phyloP scores from a whole-genome alignment of 495 filamentous ascomycete species.

The Staphylotrichum longicolle region DNA sequence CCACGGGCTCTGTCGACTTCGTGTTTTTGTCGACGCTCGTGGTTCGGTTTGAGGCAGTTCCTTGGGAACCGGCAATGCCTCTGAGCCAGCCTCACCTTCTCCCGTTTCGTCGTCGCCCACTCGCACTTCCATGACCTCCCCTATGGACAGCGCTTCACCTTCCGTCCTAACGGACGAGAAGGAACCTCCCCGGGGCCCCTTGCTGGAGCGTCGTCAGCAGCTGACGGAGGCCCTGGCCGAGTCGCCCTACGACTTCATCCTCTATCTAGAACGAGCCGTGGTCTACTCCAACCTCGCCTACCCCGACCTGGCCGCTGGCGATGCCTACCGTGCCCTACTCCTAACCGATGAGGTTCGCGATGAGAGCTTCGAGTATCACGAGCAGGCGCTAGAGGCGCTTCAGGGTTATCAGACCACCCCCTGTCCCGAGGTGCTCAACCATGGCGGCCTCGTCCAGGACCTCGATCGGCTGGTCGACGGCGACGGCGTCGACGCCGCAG shows the following conservation, averaged over 20 bases:
- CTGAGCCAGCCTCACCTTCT: background rate
- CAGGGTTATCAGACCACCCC: constrained; percentile 30
- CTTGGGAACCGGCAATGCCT: constrained; percentile 16
- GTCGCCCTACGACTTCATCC: constrained; percentile 73
- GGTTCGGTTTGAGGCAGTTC: background rate
- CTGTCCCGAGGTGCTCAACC: constrained; percentile 39
- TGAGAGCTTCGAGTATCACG: constrained; percentile 64
- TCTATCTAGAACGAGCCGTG: constrained; percentile 69
- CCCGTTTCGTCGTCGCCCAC: background rate
- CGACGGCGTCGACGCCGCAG: constrained; percentile 27
- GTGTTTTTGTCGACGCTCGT: too few species aligned
- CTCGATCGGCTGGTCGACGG: constrained; percentile 41
- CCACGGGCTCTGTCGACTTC: too few species aligned
- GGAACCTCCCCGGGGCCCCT: constrained; percentile 36
- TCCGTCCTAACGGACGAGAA: constrained; percentile 33
- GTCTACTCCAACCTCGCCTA: constrained; percentile 74
- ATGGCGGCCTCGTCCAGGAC: constrained; percentile 41
- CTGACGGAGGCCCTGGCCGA: constrained; percentile 49
- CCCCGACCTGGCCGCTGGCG: constrained; percentile 84
- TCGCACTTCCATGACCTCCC: background rate
- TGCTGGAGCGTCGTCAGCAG: constrained; percentile 46
- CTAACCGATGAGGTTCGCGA: constrained; percentile 77
- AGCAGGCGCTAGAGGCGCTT: constrained; percentile 49
- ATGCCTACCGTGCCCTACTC: constrained; percentile 85
- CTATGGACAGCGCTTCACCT: constrained; percentile 42